Conservation (phyloP, 2,329 filamentous ascomycete species). For the Talaromyces sp. region DNA sequence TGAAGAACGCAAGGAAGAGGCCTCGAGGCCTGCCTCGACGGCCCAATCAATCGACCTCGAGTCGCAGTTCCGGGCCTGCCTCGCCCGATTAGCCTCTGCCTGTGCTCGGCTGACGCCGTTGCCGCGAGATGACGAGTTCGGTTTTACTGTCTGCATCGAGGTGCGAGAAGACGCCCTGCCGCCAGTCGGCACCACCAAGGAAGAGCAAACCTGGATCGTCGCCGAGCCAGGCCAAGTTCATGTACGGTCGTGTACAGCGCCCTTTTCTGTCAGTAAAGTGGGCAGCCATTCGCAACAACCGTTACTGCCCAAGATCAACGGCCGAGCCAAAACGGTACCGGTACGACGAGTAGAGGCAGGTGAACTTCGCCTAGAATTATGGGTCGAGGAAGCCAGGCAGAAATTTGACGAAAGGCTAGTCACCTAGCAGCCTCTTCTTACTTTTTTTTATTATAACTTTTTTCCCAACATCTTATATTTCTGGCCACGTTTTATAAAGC, state of each 20-base stretch:
- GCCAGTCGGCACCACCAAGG: conserved; percentile 42
- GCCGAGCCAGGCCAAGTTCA: conserved; percentile 48
- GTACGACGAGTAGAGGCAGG: conserved; percentile 61
- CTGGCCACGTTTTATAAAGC: neutral
- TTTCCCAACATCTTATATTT: neutral
- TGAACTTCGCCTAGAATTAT: conserved; percentile 63
- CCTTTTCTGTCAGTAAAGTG: conserved; percentile 35
- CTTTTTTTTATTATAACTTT: neutral
- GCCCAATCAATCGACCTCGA: conserved; percentile 40
- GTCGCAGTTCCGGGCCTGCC: conserved; percentile 45
- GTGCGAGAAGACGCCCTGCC: conserved; percentile 43
- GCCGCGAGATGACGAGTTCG: conserved; percentile 44
- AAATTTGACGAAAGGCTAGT: conserved; percentile 37
- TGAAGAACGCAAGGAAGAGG: conserved; percentile 35
- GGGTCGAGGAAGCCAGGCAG: conserved; percentile 62
- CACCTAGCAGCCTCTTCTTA: neutral
- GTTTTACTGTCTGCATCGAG: conserved; percentile 47
- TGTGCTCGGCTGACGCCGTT: conserved; percentile 40
- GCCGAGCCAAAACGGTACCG: conserved; percentile 54
- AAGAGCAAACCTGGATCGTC: conserved; percentile 58
- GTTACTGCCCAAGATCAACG: conserved; percentile 33
- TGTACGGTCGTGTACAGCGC: conserved; percentile 34
- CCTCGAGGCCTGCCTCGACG: conserved; percentile 27
- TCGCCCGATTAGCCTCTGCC: conserved; percentile 41
- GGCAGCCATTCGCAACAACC: conserved; percentile 28